Evolutionary conservation across 2,329 filamentous ascomycete species (phyloP), one percentile per base, ranked within the genome.

Genomic region (Pseudofabraea citricarpa): DNA sequence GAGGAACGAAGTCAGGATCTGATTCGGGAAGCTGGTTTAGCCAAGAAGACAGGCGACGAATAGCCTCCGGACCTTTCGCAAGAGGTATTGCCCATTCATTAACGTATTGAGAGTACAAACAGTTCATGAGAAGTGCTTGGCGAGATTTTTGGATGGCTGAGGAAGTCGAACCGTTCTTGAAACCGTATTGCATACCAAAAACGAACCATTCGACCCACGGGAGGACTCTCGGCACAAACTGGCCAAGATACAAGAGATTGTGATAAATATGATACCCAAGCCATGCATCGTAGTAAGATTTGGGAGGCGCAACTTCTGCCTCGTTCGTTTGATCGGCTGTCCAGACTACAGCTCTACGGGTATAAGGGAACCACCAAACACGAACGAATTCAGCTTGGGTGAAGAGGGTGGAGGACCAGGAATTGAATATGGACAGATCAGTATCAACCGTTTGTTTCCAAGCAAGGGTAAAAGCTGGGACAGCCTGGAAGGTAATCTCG

Each of bases 331-430:
- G 85, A 37, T 89, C 77, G n/a, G 90, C 93, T 31, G 80, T 79
- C 93, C 93, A 98, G 36, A 94, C 78, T 37, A 97, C 87, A 0
- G 88, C 89, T 36, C 88, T 79, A 44, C 88, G 80, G 60, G 87
- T 89, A 67, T 97, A 95, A 0, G 93, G 93, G 61, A 95, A 83
- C 93, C 93, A 98, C 91, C 93, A 98, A 21, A 96, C 89, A 21
- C 93, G 79, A 20, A 94, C 88, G 59, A 91, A 98, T 64, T 97
- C 90, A 48, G 83, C 80, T 48, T 81, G 77, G 2, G 79, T 87
- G 91, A 93, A 97, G 12, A 97, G 73, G 24, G 76, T 75, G 6
- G 69, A 73, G 15, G 82, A 66, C 89, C 93, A 97, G 6, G 77
- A 72, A 9, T 73, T 69, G 37, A 95, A 72, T 50, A 95, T 76